phyloP scores from a whole-genome alignment of 495 filamentous ascomycete species.

The Penicillium fimorum region DNA sequence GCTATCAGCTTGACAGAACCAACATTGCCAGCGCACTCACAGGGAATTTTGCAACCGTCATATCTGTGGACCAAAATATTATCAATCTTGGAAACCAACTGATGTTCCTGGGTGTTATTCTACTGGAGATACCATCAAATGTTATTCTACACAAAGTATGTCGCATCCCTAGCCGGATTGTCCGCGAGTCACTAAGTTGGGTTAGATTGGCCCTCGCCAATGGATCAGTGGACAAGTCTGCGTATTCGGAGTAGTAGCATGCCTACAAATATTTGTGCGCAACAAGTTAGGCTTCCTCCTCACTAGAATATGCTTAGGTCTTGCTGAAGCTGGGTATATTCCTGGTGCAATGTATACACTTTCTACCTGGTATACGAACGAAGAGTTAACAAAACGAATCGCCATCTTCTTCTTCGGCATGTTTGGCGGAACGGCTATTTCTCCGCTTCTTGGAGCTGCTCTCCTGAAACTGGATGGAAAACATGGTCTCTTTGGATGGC shows the following conservation, averaged over 20 bases:
- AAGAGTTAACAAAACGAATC: slow-evolving; percentile 50
- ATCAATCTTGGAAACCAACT: slow-evolving; percentile 57
- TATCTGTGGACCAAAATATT: slow-evolving; percentile 49
- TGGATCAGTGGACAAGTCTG: slow-evolving; percentile 55
- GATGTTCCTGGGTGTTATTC: slow-evolving; percentile 51
- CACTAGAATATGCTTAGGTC: slow-evolving; percentile 48
- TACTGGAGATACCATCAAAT: slow-evolving; percentile 56
- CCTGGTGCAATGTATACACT: slow-evolving; percentile 55
- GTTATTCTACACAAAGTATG: slow-evolving; percentile 14
- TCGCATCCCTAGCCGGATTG: background rate
- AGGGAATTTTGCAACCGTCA: slow-evolving; percentile 40
- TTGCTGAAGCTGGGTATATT: slow-evolving; percentile 57
- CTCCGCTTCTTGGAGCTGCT: slow-evolving; percentile 37
- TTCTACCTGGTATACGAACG: slow-evolving; percentile 55
- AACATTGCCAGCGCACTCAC: slow-evolving; percentile 49
- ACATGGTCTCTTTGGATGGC: slow-evolving; percentile 52
- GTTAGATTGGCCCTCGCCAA: slow-evolving; percentile 44
- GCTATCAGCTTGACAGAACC: slow-evolving; percentile 45
- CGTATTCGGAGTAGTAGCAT: slow-evolving; percentile 51
- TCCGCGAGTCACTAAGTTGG: background rate
- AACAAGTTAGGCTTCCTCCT: slow-evolving; percentile 42
- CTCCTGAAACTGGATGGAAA: slow-evolving; percentile 48
- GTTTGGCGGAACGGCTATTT: slow-evolving; percentile 46
- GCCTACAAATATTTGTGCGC: slow-evolving; percentile 52
- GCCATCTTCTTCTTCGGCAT: slow-evolving; percentile 54